phyloP scores from a whole-genome alignment of 148 eudicot genomes.

The Rhododendron simsii region DNA sequence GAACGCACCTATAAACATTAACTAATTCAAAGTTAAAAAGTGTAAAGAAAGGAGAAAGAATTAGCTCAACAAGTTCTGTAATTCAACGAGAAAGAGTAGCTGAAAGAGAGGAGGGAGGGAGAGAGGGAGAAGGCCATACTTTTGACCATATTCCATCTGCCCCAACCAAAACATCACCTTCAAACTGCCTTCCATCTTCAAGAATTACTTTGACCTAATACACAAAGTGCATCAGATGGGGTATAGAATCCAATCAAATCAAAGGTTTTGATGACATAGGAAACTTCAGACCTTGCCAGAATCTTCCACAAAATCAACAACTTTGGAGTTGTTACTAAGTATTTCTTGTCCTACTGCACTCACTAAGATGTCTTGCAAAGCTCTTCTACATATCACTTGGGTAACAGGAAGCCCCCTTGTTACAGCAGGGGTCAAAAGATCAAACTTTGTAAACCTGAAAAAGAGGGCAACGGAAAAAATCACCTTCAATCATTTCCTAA shows the following conservation, averaged over 20 bases:
- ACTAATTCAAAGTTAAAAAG: not conserved
- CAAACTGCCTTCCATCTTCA: slow-evolving; percentile 18
- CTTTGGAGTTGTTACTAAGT: slow-evolving; percentile 20
- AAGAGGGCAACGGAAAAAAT: not conserved
- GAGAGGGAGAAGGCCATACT: not conserved
- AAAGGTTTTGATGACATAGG: not conserved
- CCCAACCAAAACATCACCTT: slow-evolving; percentile 22
- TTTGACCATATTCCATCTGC: slow-evolving; percentile 27
- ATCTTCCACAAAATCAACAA: slow-evolving; percentile 18
- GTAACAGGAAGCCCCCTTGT: slow-evolving; percentile 19
- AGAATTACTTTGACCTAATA: slow-evolving; percentile 19
- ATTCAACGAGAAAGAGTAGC: not conserved
- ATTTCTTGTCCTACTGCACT: slow-evolving; percentile 18
- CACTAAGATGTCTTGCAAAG: slow-evolving; percentile 24
- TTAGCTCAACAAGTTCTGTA: not conserved
- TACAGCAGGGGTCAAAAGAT: slow-evolving; percentile 18
- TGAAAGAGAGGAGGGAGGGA: not conserved
- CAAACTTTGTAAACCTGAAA: slow-evolving; percentile 22
- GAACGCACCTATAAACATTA: slow-evolving; percentile 16
- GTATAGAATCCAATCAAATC: not conserved
- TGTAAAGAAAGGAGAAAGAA: not conserved
- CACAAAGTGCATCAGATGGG: not conserved
- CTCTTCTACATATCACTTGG: slow-evolving; percentile 20
- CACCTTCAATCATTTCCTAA: not conserved
- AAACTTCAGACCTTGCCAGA: slow-evolving; percentile 13